Evolutionary conservation across 768 basidiomycete species (phyloP), one percentile per base, ranked within the genome.

Genomic region (Grammothele lineata): DNA sequence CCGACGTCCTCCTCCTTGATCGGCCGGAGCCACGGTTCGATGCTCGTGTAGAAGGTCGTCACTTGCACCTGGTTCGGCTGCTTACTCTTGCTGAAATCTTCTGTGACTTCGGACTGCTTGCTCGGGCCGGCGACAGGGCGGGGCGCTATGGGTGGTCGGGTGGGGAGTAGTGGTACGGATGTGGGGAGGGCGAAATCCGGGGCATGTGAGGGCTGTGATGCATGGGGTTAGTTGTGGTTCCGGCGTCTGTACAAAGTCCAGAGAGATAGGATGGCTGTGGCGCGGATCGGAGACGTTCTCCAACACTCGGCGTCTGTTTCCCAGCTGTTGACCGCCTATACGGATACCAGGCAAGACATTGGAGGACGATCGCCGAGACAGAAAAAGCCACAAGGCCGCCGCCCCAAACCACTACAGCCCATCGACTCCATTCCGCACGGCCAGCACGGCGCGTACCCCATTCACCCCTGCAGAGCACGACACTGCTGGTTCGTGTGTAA

Each of bases 1-100:
- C 95, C 95, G 23, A 98, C 70, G 61, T 99, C 96, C 65, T 98
- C 96, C 66, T 98, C 96, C 52, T 86, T 86, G 36, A 97, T 82
- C 19, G 81, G 79, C 41, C 93, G 83, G 59, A 94, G 72, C 73
- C 88, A 99, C 10, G 89, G 87, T 59, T 97, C 95, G 37, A 95
- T 80, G 58, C 83, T 86, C 21, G 85, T 73, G 66, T 92, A 92
- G 62, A 96, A 98, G 1, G 91, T 92, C 24, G 70, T 76, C 23
- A 85, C 76, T 17, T 71, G 73, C 9, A 75, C 76, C 62, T 89
- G 87, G 22, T 43, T 57, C 0, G 91, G 90, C 40, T 73, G 79
- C 66, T 91, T 95, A 21, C 76, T 68, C 64, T 87, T 87, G 61
- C 85, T 91, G 60, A 92, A 96, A 67, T 97, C 93, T 47, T 95